phyloP scores from a whole-genome alignment of 768 basidiomycete species.

The Collybia nuda region DNA sequence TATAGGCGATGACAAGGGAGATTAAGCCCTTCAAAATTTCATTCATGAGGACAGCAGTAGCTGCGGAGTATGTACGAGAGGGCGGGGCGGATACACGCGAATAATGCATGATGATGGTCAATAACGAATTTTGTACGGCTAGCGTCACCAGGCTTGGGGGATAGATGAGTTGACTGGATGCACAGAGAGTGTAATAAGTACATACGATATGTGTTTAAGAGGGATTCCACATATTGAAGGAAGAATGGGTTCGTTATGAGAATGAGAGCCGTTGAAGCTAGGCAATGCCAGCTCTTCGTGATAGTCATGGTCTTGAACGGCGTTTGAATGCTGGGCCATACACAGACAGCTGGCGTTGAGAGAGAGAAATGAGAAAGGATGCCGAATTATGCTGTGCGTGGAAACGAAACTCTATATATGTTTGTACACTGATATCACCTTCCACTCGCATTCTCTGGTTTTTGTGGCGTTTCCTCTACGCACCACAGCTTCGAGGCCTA shows the following conservation, averaged over 20 bases:
- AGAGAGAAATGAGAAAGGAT: neutral
- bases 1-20: conserved; percentile 82
- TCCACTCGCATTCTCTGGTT: too few relatives aligned
- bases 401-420: neutral
- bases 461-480: neutral
- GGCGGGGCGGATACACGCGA: conserved; percentile 82
- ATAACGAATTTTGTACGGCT: conserved; percentile 87
- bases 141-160: conserved; percentile 67
- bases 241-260: conserved; percentile 26
- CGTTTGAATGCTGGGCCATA: conserved; percentile 13
- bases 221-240: conserved; percentile 71
- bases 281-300: conserved; percentile 44
- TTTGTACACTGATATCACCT: too few relatives aligned
- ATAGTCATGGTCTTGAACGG: conserved; percentile 26
- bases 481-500: too few relatives aligned
- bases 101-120: conserved; percentile 96
- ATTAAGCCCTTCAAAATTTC: conserved; percentile 92
- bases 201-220: conserved; percentile 79
- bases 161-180: neutral
- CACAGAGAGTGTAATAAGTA: conserved; percentile 15
- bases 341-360: conserved; percentile 9
- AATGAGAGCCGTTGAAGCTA: conserved; percentile 16
- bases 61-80: conserved; percentile 84
- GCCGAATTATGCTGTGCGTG: neutral
- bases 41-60: conserved; percentile 90